Evolutionary conservation across 768 basidiomycete genomes (phyloP), one percentile per base, ranked within the genome.

Genomic region (Hygrocybe coccinea): DNA sequence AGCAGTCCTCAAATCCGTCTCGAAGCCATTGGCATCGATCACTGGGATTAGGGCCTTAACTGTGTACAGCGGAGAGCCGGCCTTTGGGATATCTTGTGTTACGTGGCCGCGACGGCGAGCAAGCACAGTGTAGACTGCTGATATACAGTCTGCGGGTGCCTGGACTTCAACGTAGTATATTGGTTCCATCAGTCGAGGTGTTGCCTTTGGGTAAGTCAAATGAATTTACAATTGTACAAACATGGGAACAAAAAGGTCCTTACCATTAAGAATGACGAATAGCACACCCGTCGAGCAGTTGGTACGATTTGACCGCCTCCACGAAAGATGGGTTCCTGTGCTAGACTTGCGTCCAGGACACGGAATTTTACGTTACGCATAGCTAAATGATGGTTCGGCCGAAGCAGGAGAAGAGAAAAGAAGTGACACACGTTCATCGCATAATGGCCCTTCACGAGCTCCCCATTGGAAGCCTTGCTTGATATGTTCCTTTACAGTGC

Each of bases 401-500:
- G 22, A 14, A 15, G 19, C 44, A 15, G 36, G 19, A 11, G 29
- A 55, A 25, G 44, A 33, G 48, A 51, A 22, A 41, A 45, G 22
- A 45, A 37, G 22, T 19, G 50, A 84, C 95, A 82, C 64, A 97
- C 95, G 97, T 73, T 99, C 97, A 67, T 99, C 97, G 66, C 97
- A 98, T 38, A 99, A 68, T 37, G 97, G 97, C 6, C 97, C 97
- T 76, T 99, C 97, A 49, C 97, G 82, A 47, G 95, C 87, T 49
- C 93, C 97, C 97, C 97, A 98, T 67, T 97, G 97, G 85, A 99
- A 99, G 35, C 97, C 97, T 73, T 99, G 97, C 74, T 93, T 97
- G 65, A 99, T 87, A 59, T 93, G 88, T 61, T 98, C 95, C 72
- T 85, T 95, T 54, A 97, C 91, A 5, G 87, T 86, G 35, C 80